phyloP scores from a whole-genome alignment of 345 rosid genomes.

The Erucastrum elatum region DNA sequence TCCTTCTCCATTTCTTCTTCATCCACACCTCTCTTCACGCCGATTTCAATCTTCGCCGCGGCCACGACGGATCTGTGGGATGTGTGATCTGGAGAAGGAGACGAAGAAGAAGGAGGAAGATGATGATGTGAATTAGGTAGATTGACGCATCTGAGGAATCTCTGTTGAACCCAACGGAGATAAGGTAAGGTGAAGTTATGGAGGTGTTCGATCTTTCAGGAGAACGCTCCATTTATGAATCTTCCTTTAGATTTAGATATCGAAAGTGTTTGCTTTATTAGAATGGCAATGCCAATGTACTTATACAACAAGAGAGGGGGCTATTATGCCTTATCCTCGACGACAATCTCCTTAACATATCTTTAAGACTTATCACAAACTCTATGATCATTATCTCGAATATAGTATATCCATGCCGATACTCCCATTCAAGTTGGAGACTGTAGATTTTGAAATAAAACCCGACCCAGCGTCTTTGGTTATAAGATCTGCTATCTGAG shows the following conservation, averaged over 20 bases:
- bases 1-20: background rate
- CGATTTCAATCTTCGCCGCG: constrained; percentile 11
- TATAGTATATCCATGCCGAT: too few relatives aligned
- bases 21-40: constrained; percentile 9
- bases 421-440: too few relatives aligned
- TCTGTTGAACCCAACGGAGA: constrained; percentile 38
- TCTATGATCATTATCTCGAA: too few relatives aligned
- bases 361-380: too few relatives aligned
- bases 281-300: too few relatives aligned
- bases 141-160: constrained; percentile 35
- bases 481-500: too few relatives aligned
- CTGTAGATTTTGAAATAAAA: too few relatives aligned
- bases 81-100: constrained; percentile 13
- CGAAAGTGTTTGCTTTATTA: too few relatives aligned
- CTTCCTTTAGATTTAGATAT: background rate
- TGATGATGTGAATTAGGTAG: constrained; percentile 16
- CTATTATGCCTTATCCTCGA: too few relatives aligned
- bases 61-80: constrained; percentile 14
- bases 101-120: constrained; percentile 3
- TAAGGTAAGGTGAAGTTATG: constrained; percentile 31
- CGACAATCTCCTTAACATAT: too few relatives aligned
- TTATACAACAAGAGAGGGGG: too few relatives aligned
- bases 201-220: constrained; percentile 32
- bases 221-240: constrained; percentile 27
- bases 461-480: too few relatives aligned